A percentile compares a stretch with the other conserved stretches of the same genome.
phyloP scores from a whole-genome alignment of 192 early-diverging fungal genomes.

The Lobulomyces angularis region DNA sequence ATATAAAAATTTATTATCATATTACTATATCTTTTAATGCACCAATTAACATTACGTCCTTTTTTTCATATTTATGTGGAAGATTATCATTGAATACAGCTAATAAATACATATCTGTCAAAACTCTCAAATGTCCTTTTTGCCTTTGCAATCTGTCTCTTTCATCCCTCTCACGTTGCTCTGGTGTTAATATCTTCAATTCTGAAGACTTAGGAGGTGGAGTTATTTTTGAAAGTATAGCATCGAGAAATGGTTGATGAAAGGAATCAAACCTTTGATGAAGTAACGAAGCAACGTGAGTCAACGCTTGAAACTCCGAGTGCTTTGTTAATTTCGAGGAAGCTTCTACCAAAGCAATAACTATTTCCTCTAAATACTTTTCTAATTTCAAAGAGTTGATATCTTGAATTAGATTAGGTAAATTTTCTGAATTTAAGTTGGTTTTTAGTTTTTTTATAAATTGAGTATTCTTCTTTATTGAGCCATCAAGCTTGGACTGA shows the following conservation, averaged over 20 bases:
- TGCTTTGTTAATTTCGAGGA: conserved; percentile 48
- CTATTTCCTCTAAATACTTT: conserved; percentile 93
- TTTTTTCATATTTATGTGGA: conserved; percentile 43
- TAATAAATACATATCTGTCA: conserved; percentile 74
- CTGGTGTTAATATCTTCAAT: conserved; percentile 43
- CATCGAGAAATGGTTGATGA: conserved; percentile 50
- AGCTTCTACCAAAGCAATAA: conserved; percentile 67
- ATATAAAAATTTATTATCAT: too few relatives aligned
- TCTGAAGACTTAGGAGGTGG: conserved; percentile 41
- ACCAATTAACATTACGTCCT: conserved; percentile 41
- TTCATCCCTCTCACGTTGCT: conserved; percentile 85
- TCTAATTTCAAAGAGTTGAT: conserved; percentile 79
- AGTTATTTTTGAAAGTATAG: conserved; percentile 51
- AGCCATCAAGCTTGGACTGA: conserved; percentile 64
- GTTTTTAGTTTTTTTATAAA: conserved; percentile 87
- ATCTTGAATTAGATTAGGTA: conserved; percentile 53
- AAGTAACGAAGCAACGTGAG: conserved; percentile 66
- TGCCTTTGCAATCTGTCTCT: conserved; percentile 49
- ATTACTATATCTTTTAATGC: conserved; percentile 26
- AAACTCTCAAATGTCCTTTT: conserved; percentile 52
- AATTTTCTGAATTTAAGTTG: conserved; percentile 50
- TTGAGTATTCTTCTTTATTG: conserved; percentile 93
- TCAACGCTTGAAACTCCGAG: conserved; percentile 65
- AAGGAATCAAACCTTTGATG: conserved; percentile 88
- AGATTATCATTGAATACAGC: conserved; percentile 49